phyloP scores from a whole-genome alignment of 441 rosid genomes.

The Bocquillonia castaneifolia region DNA sequence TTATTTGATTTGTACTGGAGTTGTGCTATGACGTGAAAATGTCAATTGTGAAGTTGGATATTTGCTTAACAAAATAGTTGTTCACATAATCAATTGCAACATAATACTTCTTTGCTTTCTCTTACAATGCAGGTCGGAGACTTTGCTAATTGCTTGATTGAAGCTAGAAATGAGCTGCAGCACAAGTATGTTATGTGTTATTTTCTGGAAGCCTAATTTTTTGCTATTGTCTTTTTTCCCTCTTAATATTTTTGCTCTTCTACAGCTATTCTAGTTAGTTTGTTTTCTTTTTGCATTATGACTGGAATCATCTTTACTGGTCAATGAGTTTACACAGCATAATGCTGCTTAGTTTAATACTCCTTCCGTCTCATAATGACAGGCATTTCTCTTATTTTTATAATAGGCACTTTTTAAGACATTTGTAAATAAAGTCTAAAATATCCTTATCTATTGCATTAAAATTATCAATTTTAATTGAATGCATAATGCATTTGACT shows the following conservation, averaged over 20 bases:
- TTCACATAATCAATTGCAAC: neutral
- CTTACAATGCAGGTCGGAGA: conserved; percentile 60
- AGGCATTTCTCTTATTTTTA: too few species aligned
- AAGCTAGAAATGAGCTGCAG: conserved; percentile 69
- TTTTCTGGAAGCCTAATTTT: conserved; percentile 7
- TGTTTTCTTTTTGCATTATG: neutral
- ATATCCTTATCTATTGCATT: too few species aligned
- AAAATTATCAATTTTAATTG: too few species aligned
- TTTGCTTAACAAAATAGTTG: neutral
- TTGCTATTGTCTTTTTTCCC: neutral
- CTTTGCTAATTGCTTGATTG: conserved; percentile 76
- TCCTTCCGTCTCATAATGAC: too few species aligned
- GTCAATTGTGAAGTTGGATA: neutral
- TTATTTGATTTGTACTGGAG: neutral
- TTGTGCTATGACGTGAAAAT: neutral
- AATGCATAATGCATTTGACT: too few species aligned
- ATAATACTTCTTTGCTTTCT: neutral
- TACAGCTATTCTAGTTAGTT: neutral
- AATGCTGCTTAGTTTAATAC: neutral
- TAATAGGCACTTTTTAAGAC: too few species aligned
- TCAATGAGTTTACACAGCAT: neutral
- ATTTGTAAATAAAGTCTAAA: too few species aligned
- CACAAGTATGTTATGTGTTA: conserved; percentile 55
- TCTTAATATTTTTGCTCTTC: neutral
- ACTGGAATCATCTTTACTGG: neutral